Percentiles rank a stretch among this genome's conserved stretches.
Evolutionary conservation across 768 basidiomycete species (phyloP).

Genomic region (Naganishia friedmannii): DNA sequence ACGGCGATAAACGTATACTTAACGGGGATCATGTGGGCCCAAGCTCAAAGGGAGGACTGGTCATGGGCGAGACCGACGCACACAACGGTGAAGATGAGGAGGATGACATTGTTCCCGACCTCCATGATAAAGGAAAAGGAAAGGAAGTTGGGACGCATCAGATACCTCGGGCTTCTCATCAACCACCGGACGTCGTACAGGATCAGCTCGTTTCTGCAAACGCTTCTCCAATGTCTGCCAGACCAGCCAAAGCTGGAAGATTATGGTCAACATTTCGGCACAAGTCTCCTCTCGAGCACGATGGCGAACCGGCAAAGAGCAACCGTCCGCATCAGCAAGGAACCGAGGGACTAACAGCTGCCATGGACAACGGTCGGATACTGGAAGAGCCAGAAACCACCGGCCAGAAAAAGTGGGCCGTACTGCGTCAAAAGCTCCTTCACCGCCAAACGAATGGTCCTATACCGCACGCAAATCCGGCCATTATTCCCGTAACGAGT

Average conservation of each 20-base stretch:
- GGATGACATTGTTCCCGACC: conserved; percentile 19
- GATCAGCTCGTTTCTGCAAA: conserved; percentile 27
- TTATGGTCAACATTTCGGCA: conserved; percentile 30
- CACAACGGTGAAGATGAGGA: conserved; percentile 25
- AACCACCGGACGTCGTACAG: neutral
- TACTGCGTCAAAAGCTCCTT: conserved; percentile 41
- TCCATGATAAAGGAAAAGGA: neutral
- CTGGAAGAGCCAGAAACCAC: conserved; percentile 30
- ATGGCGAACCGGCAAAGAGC: conserved; percentile 1
- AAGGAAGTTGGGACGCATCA: neutral
- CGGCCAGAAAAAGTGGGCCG: conserved; percentile 42
- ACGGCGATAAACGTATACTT: conserved; percentile 24
- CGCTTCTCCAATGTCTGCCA: conserved; percentile 16
- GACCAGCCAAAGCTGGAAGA: conserved; percentile 22
- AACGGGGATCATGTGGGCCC: conserved; percentile 28
- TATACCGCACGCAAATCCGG: conserved; percentile 33
- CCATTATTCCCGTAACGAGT: conserved; percentile 47
- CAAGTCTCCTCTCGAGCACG: neutral
- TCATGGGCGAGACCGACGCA: conserved; percentile 20
- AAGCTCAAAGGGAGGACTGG: conserved; percentile 18
- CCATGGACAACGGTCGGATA: conserved; percentile 32
- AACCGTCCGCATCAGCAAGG: neutral
- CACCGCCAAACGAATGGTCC: conserved; percentile 31
- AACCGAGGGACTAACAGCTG: conserved; percentile 1
- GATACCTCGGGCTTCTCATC: conserved; percentile 28